Conservation (phyloP, 2,329 filamentous ascomycete species). For the Erysiphe neolycopersici region DNA sequence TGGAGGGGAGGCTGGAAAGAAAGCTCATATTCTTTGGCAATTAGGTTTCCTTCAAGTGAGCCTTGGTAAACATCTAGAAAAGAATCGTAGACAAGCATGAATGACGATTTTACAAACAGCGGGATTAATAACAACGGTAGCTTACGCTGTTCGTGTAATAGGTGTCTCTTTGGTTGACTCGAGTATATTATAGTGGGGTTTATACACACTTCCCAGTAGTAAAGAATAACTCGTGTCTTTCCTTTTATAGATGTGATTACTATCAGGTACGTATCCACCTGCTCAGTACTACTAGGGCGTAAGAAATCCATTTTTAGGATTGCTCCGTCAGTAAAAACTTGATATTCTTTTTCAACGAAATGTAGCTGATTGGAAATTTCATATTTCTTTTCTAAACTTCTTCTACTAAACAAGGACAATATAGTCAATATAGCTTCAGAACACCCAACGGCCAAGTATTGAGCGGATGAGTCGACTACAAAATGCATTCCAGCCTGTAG, state of each 20-base stretch:
- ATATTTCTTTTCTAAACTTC: constrained; percentile 24
- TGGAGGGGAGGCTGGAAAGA: constrained; percentile 17
- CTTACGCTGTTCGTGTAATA: constrained; percentile 23
- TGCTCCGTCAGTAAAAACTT: constrained; percentile 29
- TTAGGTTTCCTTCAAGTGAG: constrained; percentile 23
- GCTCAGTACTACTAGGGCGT: constrained; percentile 37
- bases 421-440: constrained; percentile 44
- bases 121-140: constrained; percentile 48
- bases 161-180: constrained; percentile 22
- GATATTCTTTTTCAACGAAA: constrained; percentile 25
- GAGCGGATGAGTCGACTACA: constrained; percentile 51
- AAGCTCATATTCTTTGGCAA: constrained; percentile 20
- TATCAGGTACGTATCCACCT: constrained; percentile 49
- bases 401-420: constrained; percentile 36
- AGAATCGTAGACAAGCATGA: constrained; percentile 36
- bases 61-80: constrained; percentile 29
- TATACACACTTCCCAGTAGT: constrained; percentile 31
- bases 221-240: constrained; percentile 25
- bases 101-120: constrained; percentile 40
- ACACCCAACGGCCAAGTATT: constrained; percentile 41
- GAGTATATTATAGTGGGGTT: constrained; percentile 20
- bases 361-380: constrained; percentile 19
- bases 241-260: constrained; percentile 27
- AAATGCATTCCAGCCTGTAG: constrained; percentile 32
- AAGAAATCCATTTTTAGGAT: constrained; percentile 77